Percentiles rank a stretch among this genome's conserved stretches.
These are phyloP conservation scores for Pyrenula massariospora DNA, from an alignment of 495 filamentous ascomycete species.

Conservation along the genomic window DNA sequence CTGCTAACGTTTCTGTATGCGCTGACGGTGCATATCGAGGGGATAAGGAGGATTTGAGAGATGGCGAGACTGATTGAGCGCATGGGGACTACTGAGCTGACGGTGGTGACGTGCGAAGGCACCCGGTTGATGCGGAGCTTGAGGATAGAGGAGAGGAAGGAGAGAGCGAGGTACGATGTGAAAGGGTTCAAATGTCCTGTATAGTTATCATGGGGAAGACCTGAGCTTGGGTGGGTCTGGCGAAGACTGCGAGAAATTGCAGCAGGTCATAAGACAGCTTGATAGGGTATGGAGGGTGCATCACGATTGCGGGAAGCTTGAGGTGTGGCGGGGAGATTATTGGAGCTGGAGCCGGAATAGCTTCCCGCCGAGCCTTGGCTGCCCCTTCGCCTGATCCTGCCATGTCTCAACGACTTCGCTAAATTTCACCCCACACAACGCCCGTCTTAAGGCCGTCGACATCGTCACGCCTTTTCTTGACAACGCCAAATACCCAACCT, in stretches of 20 bases:
- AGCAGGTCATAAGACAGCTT: neutral
- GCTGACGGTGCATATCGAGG: constrained; percentile 25
- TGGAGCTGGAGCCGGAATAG: neutral
- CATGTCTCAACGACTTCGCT: no score
- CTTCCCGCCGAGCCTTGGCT: neutral
- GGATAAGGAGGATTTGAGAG: constrained; percentile 2
- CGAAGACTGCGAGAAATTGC: neutral
- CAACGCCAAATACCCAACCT: neutral
- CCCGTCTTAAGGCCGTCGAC: neutral
- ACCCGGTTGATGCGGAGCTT: neutral
- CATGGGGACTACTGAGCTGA: neutral
- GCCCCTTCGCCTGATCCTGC: no score
- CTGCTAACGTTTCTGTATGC: constrained; percentile 22
- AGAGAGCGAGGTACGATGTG: neutral
- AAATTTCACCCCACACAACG: no score
- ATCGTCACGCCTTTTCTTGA: neutral
- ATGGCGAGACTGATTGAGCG: neutral
- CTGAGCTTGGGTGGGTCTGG: neutral
- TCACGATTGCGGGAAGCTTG: no score
- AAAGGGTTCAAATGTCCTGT: neutral
- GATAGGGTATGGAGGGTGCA: no score
- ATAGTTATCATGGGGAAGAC: neutral
- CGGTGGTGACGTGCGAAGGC: neutral
- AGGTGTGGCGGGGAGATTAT: neutral
- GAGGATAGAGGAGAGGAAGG: neutral